Evolutionary conservation across 495 filamentous ascomycete species (phyloP), one percentile per base, ranked within the genome.

Genomic region (Xylaria palmicola): DNA sequence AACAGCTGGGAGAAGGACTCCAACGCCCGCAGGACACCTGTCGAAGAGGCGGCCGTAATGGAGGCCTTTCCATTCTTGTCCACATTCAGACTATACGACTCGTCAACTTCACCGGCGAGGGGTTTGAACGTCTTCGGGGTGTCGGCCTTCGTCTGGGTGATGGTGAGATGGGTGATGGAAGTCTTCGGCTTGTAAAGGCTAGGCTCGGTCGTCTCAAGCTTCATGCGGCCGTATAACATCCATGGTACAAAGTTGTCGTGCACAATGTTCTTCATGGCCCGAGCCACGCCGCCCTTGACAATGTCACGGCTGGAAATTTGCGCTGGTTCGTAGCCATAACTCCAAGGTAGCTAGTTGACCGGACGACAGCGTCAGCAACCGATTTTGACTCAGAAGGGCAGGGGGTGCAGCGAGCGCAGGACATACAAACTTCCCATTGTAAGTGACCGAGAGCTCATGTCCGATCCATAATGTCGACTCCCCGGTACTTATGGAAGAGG

Each of bases 1-100:
- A 93, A 93, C 19, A 93, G 79, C 75, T 93, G 90, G 3, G 80
- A 78, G 69, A 93, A 88, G 3, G 88, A 87, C 56, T 87, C 82
- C 12, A 93, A 73, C 12, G 78, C 90, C 48, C 84, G 84, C 5
- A 89, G 74, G 8, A 92, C 70, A 56, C 89, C 90, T 54, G 81
- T 83, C 15, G 83, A 85, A 7, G 87, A 86, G 20, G 77, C 77
- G 12, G 85, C 87, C 7, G 70, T 77, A 63, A 93, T 86, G 20
- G 74, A 80, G 47, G 79, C 86, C 9, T 76, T 72, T 37, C 88
- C 87, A 48, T 75, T 66, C 36, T 59, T 63, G 5, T 74, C 72
- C 41, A 93, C 64, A 2, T 76, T 81, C 27, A 93, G 72, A 55
- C 76, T 84, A 71, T 93, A 93, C 27, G 83, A 87, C 72, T 93